A percentile compares a stretch with the other conserved stretches of the same genome.
Conservation (phyloP, 129 eudicot genomes). For the Heracleum sosnowskyi region DNA sequence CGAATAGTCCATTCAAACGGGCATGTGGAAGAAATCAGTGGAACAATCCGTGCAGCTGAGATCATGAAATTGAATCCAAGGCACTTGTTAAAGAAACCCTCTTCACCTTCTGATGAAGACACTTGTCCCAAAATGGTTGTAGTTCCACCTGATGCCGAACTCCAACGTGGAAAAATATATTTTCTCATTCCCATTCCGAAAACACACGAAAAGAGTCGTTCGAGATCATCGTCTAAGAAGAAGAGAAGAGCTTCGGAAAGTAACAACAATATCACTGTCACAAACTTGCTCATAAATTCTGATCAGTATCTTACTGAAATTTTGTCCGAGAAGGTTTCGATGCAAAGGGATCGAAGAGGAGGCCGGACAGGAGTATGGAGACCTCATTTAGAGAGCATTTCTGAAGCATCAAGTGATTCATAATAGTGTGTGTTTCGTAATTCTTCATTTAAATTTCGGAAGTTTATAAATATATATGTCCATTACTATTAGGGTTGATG, state of each 20-base stretch:
- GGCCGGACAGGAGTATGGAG: slow-evolving; percentile 85
- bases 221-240: slow-evolving; percentile 32
- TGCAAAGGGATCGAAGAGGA: slow-evolving; percentile 57
- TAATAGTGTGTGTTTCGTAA: neutral
- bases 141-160: slow-evolving; percentile 82
- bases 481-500: neutral
- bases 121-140: slow-evolving; percentile 54
- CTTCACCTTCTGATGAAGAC: slow-evolving; percentile 39
- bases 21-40: slow-evolving; percentile 69
- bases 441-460: neutral
- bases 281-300: slow-evolving; percentile 31
- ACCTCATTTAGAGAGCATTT: slow-evolving; percentile 88
- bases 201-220: slow-evolving; percentile 29
- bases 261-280: slow-evolving; percentile 8
- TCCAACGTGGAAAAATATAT: slow-evolving; percentile 86
- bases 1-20: slow-evolving; percentile 85
- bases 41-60: slow-evolving; percentile 56
- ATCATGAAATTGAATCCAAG: slow-evolving; percentile 70
- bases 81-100: slow-evolving; percentile 72
- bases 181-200: slow-evolving; percentile 69
- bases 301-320: slow-evolving; percentile 75
- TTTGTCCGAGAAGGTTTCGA: slow-evolving; percentile 60
- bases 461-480: neutral
- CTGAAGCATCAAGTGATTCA: slow-evolving; percentile 44
- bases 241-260: slow-evolving; percentile 26